Conservation (phyloP, 2,329 filamentous ascomycete genomes). For the Teratosphaeria destructans region DNA sequence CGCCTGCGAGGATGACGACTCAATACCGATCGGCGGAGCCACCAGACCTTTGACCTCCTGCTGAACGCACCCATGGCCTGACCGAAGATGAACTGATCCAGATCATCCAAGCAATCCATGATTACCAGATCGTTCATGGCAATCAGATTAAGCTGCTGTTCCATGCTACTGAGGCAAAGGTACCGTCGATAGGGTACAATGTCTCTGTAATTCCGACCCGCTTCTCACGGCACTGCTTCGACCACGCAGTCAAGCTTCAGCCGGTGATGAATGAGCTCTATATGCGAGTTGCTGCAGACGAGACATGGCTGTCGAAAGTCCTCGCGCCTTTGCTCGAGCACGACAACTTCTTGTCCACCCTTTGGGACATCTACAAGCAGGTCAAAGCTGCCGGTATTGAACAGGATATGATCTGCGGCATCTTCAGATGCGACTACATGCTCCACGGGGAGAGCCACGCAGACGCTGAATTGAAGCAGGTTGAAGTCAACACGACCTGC, state of each 20-base stretch:
- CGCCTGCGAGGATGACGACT: not conserved
- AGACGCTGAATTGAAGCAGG: slow-evolving; percentile 29
- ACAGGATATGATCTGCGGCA: slow-evolving; percentile 27
- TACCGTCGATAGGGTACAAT: slow-evolving; percentile 24
- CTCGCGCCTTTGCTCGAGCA: slow-evolving; percentile 24
- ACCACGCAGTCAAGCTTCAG: slow-evolving; percentile 46
- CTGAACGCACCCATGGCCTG: not conserved
- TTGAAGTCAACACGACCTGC: slow-evolving; percentile 38
- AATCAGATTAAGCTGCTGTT: slow-evolving; percentile 28
- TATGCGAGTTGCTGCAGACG: slow-evolving; percentile 39
- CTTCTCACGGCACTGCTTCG: slow-evolving; percentile 25
- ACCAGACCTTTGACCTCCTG: not conserved
- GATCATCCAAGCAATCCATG: slow-evolving; percentile 27
- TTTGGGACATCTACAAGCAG: slow-evolving; percentile 30
- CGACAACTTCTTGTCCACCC: slow-evolving; percentile 26
- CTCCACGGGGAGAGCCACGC: slow-evolving; percentile 22
- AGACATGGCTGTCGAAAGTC: slow-evolving; percentile 26
- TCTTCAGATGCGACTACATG: slow-evolving; percentile 40
- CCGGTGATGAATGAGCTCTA: slow-evolving; percentile 47
- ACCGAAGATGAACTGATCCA: not conserved
- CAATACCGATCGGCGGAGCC: not conserved
- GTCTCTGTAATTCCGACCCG: slow-evolving; percentile 27
- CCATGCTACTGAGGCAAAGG: slow-evolving; percentile 16
- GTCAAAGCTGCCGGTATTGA: slow-evolving; percentile 20
- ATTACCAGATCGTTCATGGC: slow-evolving; percentile 35